Percentiles rank a stretch among this genome's conserved stretches.
These are phyloP conservation scores for Volvox reticuliferus DNA, from an alignment of 139 green algal genomes.

Conservation along the genomic window DNA sequence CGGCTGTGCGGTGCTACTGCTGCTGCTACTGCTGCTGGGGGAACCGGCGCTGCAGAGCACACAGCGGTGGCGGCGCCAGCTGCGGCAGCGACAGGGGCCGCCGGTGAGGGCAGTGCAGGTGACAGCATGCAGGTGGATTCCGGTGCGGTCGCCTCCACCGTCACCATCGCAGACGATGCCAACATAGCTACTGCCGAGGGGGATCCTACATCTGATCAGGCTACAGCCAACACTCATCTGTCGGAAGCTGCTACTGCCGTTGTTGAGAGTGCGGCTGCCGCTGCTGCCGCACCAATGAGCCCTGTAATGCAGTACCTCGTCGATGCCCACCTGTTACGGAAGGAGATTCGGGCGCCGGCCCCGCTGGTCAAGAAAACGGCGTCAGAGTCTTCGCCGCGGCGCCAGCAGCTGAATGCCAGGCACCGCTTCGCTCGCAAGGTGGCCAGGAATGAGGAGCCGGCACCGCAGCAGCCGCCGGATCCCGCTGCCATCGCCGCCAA, in stretches of 20 bases:
- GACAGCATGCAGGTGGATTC: not conserved
- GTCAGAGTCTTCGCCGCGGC: not conserved
- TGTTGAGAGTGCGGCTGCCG: not conserved
- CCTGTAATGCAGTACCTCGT: slow-evolving; percentile 35
- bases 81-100: not conserved
- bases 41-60: not conserved
- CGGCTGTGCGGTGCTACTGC: not conserved
- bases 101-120: not conserved
- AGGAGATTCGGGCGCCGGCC: slow-evolving; percentile 23
- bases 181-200: not conserved
- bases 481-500: not conserved
- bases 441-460: not conserved
- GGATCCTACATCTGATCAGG: not conserved
- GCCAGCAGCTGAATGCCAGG: not conserved
- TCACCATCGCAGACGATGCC: not conserved
- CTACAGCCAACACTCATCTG: not conserved
- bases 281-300: not conserved
- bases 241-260: not conserved
- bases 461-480: not conserved
- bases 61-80: not conserved
- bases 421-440: not conserved
- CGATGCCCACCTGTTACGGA: slow-evolving; percentile 30
- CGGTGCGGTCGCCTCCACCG: not conserved
- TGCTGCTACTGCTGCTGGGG: not conserved
- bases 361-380: not conserved